Evolutionary conservation across 2,329 filamentous ascomycete species (phyloP).

Genomic region (Alternaria hordeiaustralica): DNA sequence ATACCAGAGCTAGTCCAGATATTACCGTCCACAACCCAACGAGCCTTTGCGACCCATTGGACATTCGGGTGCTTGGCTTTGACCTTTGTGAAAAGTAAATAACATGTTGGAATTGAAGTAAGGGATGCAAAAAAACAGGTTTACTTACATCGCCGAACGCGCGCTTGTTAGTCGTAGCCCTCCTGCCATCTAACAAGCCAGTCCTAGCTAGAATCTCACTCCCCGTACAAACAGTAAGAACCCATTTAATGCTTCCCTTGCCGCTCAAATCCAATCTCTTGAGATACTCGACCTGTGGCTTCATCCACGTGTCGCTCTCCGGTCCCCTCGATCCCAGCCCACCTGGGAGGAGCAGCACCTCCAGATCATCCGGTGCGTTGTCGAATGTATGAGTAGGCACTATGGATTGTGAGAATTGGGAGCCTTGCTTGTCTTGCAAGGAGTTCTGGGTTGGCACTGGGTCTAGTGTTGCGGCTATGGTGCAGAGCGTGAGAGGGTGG

Average conservation of each 20-base stretch:
- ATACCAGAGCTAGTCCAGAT: slow-evolving; percentile 71
- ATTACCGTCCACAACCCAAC: slow-evolving; percentile 71
- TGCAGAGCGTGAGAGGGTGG: slow-evolving; percentile 36
- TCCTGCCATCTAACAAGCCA: slow-evolving; percentile 65
- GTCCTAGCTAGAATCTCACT: slow-evolving; percentile 64
- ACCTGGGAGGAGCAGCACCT: slow-evolving; percentile 72
- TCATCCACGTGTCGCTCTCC: slow-evolving; percentile 33
- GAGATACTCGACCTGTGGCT: slow-evolving; percentile 56
- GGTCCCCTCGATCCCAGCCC: slow-evolving; percentile 57
- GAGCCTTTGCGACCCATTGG: slow-evolving; percentile 66
- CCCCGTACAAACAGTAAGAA: slow-evolving; percentile 73
- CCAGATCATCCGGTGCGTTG: slow-evolving; percentile 57
- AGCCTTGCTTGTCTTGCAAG: slow-evolving; percentile 16
- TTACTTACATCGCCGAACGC: slow-evolving; percentile 53
- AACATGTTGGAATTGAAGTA: too few relatives aligned
- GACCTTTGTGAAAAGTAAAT: too few relatives aligned
- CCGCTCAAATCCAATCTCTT: slow-evolving; percentile 50
- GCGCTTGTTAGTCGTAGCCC: slow-evolving; percentile 72
- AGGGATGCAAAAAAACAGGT: too few relatives aligned
- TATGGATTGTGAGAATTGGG: slow-evolving; percentile 47
- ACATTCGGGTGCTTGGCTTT: slow-evolving; percentile 58
- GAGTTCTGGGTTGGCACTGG: slow-evolving; percentile 42
- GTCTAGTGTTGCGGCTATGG: slow-evolving; percentile 43
- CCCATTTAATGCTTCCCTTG: slow-evolving; percentile 55
- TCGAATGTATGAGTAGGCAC: slow-evolving; percentile 64